Base-by-base conservation (phyloP, 345 rosid species). In the Mallotus nudiflorus region DNA sequence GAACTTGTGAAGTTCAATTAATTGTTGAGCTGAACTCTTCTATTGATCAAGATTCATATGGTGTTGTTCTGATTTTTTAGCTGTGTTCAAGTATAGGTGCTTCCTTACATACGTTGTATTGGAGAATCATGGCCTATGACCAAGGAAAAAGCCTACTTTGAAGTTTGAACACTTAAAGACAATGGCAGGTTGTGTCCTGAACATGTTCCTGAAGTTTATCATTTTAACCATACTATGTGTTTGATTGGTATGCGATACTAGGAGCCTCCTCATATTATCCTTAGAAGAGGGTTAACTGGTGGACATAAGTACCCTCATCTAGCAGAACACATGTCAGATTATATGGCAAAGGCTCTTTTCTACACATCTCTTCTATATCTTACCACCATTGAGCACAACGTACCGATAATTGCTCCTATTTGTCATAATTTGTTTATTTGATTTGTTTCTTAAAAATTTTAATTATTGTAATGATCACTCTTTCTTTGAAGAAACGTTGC, bases 121-220 rank as follows among this genome's bases (percentile, higher is more conserved):
- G 99, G 99, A 62, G 99, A 92, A 67, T 85, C 97, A 0, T 95
- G 97, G 99, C 97, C 99, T 14, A 87, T 95, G 97, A 90, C 96
- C 0, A 95, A 90, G 82, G 97, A 95, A 77, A 79, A 97, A 69
- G 92, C 98, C 28, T 92, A 90, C 71, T 95, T 90, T 63, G 99
- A 95, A 80, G 84, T 85, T 24, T 0, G 74, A 28, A 85, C 91
- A n/a, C 77, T 90, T 77, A 84, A 78, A 80, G 85, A 86, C 74
- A 92, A 95, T 27, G 91, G 92, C 14, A 55, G 37, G 35, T 78
- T 89, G 70, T 84, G 92, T 58, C 89, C 97, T 0, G 85, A 82
- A 44, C 92, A 92, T 83, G 99, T 90, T 67, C 99, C 99, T 2
- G 84, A 90, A 80, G 92, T 95, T 57, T 92, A 95, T 78, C 98